These are phyloP conservation scores for Clitopilus passeckerianus DNA, from an alignment of 768 basidiomycete species.

Conservation along the genomic window DNA sequence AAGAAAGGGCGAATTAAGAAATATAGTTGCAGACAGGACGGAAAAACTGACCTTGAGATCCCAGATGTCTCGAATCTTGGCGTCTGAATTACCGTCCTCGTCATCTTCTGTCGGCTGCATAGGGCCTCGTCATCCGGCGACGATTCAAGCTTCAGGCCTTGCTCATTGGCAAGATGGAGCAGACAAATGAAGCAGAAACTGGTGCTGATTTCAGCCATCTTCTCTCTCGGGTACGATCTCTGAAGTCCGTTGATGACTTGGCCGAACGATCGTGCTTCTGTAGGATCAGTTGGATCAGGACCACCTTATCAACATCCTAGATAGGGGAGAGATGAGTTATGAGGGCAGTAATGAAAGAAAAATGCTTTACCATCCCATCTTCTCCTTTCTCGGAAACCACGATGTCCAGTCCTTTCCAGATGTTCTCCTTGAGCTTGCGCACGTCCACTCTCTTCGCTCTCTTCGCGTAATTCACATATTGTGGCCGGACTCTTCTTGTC, in stretches of 20 bases:
- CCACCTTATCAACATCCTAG: constrained; percentile 52
- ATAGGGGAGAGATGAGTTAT: not conserved
- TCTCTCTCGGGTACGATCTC: constrained; percentile 81
- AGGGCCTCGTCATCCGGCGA: constrained; percentile 22
- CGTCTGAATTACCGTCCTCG: constrained; percentile 21
- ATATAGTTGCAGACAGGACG: not conserved
- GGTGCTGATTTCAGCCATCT: constrained; percentile 97
- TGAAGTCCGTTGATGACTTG: constrained; percentile 82
- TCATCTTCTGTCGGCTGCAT: constrained; percentile 29
- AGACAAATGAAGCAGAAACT: constrained; percentile 99
- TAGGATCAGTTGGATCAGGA: constrained; percentile 51
- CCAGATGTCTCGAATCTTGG: constrained; percentile 70
- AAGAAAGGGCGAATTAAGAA: not conserved
- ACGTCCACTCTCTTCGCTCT: constrained; percentile 97
- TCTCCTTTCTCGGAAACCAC: constrained; percentile 42
- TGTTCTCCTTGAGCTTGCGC: constrained; percentile 93
- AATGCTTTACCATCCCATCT: constrained; percentile 46
- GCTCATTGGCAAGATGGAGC: constrained; percentile 94
- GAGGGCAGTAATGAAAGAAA: not conserved
- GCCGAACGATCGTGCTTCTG: constrained; percentile 66
- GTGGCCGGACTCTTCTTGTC: constrained; percentile 76
- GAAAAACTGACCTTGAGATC: constrained; percentile 51
- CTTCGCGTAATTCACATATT: constrained; percentile 91
- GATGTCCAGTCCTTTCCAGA: constrained; percentile 91
- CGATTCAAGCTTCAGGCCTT: constrained; percentile 79